Evolutionary conservation across 768 basidiomycete genomes (phyloP).

Genomic region (Sutorius australiensis): DNA sequence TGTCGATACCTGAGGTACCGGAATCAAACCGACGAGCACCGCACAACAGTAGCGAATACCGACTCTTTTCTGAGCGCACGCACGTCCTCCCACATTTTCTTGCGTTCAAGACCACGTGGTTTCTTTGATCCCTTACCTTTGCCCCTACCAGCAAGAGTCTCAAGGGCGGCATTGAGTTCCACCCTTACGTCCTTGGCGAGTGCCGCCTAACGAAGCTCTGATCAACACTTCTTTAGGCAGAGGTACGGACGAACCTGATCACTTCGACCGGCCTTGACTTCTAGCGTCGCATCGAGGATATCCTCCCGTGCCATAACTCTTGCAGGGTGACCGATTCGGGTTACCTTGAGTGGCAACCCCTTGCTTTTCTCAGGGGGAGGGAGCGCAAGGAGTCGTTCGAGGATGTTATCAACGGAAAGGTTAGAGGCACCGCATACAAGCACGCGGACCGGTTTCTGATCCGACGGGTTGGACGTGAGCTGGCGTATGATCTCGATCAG

Average conservation of each 20-base stretch:
- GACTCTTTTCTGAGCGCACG: conserved; percentile 89
- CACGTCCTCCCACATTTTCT: conserved; percentile 84
- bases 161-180: conserved; percentile 73
- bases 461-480: conserved; percentile 46
- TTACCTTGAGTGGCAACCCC: conserved; percentile 50
- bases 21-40: neutral
- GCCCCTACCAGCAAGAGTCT: conserved; percentile 65
- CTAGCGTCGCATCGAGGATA: conserved; percentile 64
- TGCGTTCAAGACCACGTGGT: conserved; percentile 68
- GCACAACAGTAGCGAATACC: conserved; percentile 18
- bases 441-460: conserved; percentile 52
- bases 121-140: conserved; percentile 71
- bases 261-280: conserved; percentile 67
- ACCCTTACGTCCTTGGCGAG: conserved; percentile 85
- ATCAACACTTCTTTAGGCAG: neutral
- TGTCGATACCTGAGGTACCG: conserved; percentile 66
- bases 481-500: conserved; percentile 92
- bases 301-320: conserved; percentile 75
- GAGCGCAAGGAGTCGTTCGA: conserved; percentile 74
- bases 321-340: conserved; percentile 95
- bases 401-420: conserved; percentile 92
- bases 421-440: conserved; percentile 94
- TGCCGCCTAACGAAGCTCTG: conserved; percentile 50
- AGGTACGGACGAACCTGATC: conserved; percentile 49
- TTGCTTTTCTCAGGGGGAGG: conserved; percentile 47